Evolutionary conservation across 768 basidiomycete species (phyloP).

Genomic region (Scleroderma bovista): DNA sequence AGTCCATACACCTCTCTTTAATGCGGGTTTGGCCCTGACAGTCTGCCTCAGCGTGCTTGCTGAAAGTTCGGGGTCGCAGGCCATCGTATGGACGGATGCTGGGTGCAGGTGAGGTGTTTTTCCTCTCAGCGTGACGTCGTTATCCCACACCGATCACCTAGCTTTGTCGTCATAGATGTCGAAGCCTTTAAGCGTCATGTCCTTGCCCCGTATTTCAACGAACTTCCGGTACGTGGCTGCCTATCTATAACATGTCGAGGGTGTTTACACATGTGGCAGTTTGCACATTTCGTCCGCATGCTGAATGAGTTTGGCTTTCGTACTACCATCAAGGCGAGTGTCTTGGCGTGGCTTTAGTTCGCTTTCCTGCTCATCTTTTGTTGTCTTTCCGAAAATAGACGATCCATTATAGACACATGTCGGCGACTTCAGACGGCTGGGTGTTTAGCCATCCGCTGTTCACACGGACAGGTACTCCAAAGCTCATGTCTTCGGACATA

Average conservation of each 20-base stretch:
- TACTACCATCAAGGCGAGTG: conserved; percentile 1
- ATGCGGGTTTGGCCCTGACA: not conserved
- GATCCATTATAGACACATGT: not conserved
- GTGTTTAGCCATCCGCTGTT: conserved; percentile 1
- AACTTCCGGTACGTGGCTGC: not conserved
- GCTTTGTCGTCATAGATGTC: conserved; percentile 3
- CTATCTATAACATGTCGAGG: not conserved
- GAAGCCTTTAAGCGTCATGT: conserved; percentile 1
- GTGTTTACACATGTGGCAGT: not conserved
- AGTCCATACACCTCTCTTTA: not conserved
- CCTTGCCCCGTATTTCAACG: not conserved
- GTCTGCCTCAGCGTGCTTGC: not conserved
- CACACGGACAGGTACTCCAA: not conserved
- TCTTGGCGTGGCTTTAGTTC: not conserved
- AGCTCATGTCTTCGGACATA: not conserved
- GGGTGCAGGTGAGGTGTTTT: not conserved
- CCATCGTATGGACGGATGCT: not conserved
- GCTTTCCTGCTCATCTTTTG: not conserved
- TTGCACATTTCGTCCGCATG: conserved; percentile 1
- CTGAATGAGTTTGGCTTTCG: not conserved
- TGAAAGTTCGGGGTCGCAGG: not conserved
- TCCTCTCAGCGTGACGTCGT: not conserved
- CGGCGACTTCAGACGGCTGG: conserved; percentile 4
- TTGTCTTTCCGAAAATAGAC: not conserved
- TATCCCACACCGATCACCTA: not conserved